Conservation (phyloP, 805 yeast species). For the Cyberlindnera veronae region DNA sequence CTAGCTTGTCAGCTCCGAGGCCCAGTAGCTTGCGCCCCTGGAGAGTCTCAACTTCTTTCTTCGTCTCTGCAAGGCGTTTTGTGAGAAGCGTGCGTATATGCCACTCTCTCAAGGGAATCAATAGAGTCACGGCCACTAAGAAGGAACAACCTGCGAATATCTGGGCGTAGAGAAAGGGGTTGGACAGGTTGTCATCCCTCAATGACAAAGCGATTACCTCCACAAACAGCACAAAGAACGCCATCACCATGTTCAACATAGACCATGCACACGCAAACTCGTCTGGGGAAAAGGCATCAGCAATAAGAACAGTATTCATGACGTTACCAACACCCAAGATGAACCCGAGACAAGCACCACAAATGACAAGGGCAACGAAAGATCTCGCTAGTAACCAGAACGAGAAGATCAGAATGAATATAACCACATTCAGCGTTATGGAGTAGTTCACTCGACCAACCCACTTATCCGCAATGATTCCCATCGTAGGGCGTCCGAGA, state of each 20-base stretch:
- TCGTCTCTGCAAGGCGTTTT: conserved; percentile 4
- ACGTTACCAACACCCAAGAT: conserved; percentile 44
- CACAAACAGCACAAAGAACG: conserved; percentile 40
- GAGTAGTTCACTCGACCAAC: conserved; percentile 45
- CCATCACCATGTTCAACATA: conserved; percentile 31
- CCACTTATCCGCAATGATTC: conserved; percentile 40
- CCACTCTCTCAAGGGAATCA: conserved; percentile 48
- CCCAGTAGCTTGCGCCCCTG: conserved; percentile 2
- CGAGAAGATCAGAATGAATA: conserved; percentile 37
- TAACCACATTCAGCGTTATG: conserved; percentile 31
- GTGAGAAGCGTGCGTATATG: conserved; percentile 36
- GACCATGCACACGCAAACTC: conserved; percentile 41
- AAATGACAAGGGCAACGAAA: conserved; percentile 37
- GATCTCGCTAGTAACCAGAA: conserved; percentile 46
- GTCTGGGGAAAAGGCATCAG: conserved; percentile 36
- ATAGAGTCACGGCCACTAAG: conserved; percentile 37
- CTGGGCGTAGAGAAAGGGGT: conserved; percentile 56
- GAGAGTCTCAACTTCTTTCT: conserved; percentile 1
- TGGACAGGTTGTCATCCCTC: conserved; percentile 25
- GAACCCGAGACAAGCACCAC: conserved; percentile 41
- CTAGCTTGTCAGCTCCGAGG: neutral
- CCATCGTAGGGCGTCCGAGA: conserved; percentile 48
- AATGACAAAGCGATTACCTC: conserved; percentile 56
- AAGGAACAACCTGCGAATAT: conserved; percentile 53
- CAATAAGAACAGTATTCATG: conserved; percentile 39